A percentile compares a stretch with the other conserved stretches of the same genome.
These are phyloP conservation scores for Biscutella laevigata DNA, from an alignment of 441 rosid genomes.

Conservation along the genomic window DNA sequence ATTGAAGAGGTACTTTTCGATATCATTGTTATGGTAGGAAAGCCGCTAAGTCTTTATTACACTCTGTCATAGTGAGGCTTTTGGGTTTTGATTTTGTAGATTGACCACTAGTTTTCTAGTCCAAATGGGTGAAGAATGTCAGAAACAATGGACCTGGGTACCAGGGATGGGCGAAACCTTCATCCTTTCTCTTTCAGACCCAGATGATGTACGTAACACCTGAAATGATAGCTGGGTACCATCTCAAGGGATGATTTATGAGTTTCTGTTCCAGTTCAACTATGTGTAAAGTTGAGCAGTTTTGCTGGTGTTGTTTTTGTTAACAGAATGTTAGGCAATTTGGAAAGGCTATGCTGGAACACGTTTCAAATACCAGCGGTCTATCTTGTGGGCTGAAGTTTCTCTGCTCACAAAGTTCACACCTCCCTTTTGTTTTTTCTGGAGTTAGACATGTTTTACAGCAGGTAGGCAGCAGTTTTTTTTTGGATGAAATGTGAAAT, in stretches of 20 bases:
- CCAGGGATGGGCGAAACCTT: conserved; percentile 84
- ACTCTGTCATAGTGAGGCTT: conserved; percentile 4
- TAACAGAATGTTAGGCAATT: conserved; percentile 81
- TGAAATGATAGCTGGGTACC: conserved; percentile 19
- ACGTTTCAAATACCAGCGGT: conserved; percentile 76
- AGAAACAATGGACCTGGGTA: conserved; percentile 92
- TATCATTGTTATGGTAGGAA: conserved; percentile 9
- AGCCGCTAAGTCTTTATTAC: neutral
- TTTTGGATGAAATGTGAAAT: too few relatives aligned
- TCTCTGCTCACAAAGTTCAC: conserved; percentile 57
- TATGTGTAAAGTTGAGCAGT: conserved; percentile 17
- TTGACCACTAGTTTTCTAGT: conserved; percentile 67
- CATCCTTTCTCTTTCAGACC: conserved; percentile 83
- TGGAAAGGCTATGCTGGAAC: conserved; percentile 84
- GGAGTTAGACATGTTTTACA: conserved; percentile 80
- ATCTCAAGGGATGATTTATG: conserved; percentile 17
- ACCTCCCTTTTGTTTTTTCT: conserved; percentile 49
- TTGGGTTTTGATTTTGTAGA: conserved; percentile 42
- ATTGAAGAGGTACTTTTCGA: conserved; percentile 59
- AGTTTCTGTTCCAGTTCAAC: conserved; percentile 10
- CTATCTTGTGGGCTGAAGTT: conserved; percentile 82
- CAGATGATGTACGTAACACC: conserved; percentile 67
- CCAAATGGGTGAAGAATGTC: conserved; percentile 60
- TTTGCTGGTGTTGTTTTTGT: conserved; percentile 20
- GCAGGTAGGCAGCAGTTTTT: conserved; percentile 52